phyloP scores from a whole-genome alignment of 139 green algal species.

The Coelastrella sp. region DNA sequence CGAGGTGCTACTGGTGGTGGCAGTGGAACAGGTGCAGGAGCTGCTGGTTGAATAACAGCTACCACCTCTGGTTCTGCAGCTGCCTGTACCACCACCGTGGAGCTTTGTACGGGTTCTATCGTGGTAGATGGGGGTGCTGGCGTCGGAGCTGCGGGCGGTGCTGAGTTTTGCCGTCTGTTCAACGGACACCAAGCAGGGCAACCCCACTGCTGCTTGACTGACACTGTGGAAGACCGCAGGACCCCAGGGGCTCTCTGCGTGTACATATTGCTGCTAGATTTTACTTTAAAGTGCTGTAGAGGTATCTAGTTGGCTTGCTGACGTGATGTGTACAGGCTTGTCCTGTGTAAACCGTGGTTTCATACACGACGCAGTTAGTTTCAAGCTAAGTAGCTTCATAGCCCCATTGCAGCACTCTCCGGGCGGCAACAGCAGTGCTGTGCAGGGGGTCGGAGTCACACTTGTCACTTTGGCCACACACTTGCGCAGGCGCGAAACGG shows the following conservation, averaged over 20 bases:
- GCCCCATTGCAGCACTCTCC: background rate
- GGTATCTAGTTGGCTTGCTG: background rate
- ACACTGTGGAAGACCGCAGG: background rate
- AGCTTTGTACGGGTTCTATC: background rate
- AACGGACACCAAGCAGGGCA: background rate
- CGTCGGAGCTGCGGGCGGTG: background rate
- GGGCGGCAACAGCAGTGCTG: background rate
- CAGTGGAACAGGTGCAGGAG: background rate
- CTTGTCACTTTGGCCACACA: background rate
- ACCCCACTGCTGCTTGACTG: background rate
- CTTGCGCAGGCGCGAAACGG: background rate
- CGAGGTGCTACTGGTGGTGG: background rate
- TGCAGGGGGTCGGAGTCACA: background rate
- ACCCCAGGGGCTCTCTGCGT: background rate
- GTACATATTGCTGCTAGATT: background rate
- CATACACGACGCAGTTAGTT: background rate
- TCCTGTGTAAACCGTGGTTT: background rate
- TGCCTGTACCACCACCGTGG: background rate
- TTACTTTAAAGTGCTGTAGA: background rate
- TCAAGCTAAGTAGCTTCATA: background rate
- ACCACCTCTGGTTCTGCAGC: conserved; percentile 21
- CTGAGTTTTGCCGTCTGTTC: background rate
- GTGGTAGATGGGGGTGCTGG: background rate
- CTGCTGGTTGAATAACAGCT: no score
- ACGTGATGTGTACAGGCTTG: background rate